These are phyloP conservation scores for Didymella arachidicola DNA, from an alignment of 2,329 filamentous ascomycete genomes.

Conservation along the genomic window DNA sequence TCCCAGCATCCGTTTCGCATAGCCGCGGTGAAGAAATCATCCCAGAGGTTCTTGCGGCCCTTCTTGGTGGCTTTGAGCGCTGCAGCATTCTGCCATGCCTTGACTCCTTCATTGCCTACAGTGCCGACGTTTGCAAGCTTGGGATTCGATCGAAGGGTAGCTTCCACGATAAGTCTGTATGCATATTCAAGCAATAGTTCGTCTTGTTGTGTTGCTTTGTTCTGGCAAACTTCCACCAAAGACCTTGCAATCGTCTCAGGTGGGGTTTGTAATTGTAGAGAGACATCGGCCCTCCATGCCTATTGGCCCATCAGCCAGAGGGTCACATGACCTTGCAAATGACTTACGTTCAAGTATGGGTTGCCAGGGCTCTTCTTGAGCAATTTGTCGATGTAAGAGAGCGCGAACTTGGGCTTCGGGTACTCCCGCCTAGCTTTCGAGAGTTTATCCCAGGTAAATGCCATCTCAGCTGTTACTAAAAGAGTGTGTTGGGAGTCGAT, in stretches of 20 bases:
- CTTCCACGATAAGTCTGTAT: constrained; percentile 36
- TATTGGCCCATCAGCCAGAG: constrained; percentile 19
- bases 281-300: constrained; percentile 45
- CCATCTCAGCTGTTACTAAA: constrained; percentile 32
- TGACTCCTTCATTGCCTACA: constrained; percentile 32
- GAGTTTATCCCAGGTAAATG: constrained; percentile 48
- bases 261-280: constrained; percentile 28
- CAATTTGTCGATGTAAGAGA: constrained; percentile 42
- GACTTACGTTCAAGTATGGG: constrained; percentile 44
- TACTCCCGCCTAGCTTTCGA: constrained; percentile 43
- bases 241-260: constrained; percentile 21
- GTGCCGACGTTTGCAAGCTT: constrained; percentile 18
- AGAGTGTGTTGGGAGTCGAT: constrained; percentile 11
- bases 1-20: constrained; percentile 46
- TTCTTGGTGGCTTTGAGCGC: constrained; percentile 33
- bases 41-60: constrained; percentile 40
- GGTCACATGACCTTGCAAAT: not conserved
- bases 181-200: constrained; percentile 37
- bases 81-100: constrained; percentile 42
- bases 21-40: constrained; percentile 37
- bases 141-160: constrained; percentile 21
- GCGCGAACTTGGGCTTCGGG: constrained; percentile 46
- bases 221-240: constrained; percentile 31
- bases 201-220: constrained; percentile 36
- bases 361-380: constrained; percentile 49